Percentiles rank a stretch among this genome's conserved stretches.
Evolutionary conservation across 129 eudicot genomes (phyloP).

Genomic region (Lonicera japonica): DNA sequence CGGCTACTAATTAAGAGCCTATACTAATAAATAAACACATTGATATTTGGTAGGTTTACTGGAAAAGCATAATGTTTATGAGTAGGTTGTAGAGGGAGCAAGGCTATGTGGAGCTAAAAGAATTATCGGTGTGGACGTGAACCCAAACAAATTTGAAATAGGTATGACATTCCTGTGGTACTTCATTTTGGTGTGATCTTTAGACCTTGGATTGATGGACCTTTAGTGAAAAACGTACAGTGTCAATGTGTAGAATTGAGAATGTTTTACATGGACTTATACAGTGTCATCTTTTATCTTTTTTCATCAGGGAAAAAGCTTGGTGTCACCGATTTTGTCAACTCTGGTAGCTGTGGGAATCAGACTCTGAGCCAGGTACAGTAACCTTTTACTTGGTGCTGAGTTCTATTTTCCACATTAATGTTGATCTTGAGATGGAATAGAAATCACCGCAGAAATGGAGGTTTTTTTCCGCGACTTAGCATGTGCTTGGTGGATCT

Average conservation of each 20-base stretch:
- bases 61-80: too few relatives aligned
- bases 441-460: too few relatives aligned
- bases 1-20: too few relatives aligned
- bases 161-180: conserved; percentile 24
- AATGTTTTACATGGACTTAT: background rate
- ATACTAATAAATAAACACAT: too few relatives aligned
- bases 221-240: too few relatives aligned
- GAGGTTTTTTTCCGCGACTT: too few relatives aligned
- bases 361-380: conserved; percentile 76
- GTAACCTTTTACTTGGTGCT: background rate
- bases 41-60: too few relatives aligned
- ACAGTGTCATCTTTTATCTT: background rate
- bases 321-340: conserved; percentile 87
- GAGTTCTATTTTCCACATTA: too few relatives aligned
- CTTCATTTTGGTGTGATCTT: too few relatives aligned
- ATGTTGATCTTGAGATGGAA: too few relatives aligned
- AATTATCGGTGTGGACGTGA: conserved; percentile 81
- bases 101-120: conserved; percentile 67
- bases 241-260: background rate
- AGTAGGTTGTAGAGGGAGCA: conserved; percentile 47
- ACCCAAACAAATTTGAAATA: conserved; percentile 55
- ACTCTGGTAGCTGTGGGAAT: conserved; percentile 43
- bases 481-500: too few relatives aligned
- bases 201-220: too few relatives aligned
- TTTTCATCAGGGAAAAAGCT: conserved; percentile 49